phyloP scores from a whole-genome alignment of 176 grass and related monocot genomes.

The Hordeum marinum region DNA sequence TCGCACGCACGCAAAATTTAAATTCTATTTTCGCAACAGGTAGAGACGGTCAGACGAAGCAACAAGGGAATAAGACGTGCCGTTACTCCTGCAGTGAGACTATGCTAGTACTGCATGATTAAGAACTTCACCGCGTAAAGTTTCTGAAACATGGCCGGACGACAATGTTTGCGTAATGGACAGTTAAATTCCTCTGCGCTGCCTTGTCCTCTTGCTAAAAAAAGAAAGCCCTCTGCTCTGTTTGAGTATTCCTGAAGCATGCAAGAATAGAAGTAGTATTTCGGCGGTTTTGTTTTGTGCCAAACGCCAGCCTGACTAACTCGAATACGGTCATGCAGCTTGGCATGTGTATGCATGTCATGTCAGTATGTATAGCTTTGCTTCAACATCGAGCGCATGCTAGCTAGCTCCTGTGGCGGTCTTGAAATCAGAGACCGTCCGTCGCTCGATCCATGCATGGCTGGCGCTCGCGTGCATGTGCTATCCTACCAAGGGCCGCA shows the following conservation, averaged over 20 bases:
- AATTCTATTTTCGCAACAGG: too few species aligned
- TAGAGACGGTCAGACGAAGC: too few species aligned
- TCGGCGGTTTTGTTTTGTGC: not conserved
- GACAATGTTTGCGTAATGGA: not conserved
- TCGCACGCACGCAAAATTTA: not conserved
- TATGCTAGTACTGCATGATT: not conserved
- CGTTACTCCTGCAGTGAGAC: too few species aligned
- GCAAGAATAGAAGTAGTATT: not conserved
- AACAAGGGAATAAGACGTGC: too few species aligned
- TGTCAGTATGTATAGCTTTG: too few species aligned
- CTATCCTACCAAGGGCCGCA: not conserved
- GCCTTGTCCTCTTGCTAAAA: not conserved
- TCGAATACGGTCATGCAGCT: too few species aligned
- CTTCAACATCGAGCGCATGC: too few species aligned
- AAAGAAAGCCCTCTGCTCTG: not conserved
- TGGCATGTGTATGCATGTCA: too few species aligned
- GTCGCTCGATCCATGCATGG: not conserved
- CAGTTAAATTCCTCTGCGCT: not conserved
- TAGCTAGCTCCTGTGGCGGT: not conserved
- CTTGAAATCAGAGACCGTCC: not conserved
- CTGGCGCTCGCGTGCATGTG: not conserved
- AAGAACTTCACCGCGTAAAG: not conserved
- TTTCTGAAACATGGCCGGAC: not conserved
- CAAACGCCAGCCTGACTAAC: not conserved
- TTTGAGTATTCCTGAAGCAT: conserved; percentile 14